phyloP scores from a whole-genome alignment of 352 stramenopile species.

The Phytophthora capsici region DNA sequence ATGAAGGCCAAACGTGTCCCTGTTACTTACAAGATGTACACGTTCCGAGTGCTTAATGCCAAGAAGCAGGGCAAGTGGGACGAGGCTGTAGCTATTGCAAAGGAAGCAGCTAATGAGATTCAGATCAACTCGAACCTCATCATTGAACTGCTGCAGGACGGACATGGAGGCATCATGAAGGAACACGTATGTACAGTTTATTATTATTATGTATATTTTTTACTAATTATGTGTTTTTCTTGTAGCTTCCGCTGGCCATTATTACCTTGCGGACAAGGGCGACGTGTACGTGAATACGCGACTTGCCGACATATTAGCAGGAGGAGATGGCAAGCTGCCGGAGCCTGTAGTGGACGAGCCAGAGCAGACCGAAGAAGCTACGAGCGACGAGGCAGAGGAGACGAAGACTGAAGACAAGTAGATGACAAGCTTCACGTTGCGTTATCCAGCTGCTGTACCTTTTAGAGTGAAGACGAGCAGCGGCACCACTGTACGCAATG shows the following conservation, averaged over 20 bases:
- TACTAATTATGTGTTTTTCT: constrained; percentile 1
- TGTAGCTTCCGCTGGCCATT: constrained; percentile 70
- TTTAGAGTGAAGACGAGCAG: constrained; percentile 32
- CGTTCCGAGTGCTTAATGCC: constrained; percentile 73
- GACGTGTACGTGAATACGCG: constrained; percentile 74
- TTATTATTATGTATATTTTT: not conserved
- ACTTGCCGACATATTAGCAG: constrained; percentile 64
- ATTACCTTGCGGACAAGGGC: constrained; percentile 84
- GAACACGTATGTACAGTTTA: constrained; percentile 45
- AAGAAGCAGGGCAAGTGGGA: constrained; percentile 68
- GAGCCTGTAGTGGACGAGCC: constrained; percentile 29
- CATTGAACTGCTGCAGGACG: constrained; percentile 66
- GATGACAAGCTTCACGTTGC: constrained; percentile 7
- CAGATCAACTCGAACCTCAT: constrained; percentile 87
- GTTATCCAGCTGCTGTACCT: not conserved
- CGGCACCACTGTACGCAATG: constrained; percentile 21
- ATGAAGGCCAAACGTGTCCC: constrained; percentile 56
- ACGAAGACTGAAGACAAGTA: constrained; percentile 34
- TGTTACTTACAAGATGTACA: constrained; percentile 75
- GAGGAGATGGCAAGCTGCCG: constrained; percentile 38
- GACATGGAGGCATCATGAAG: constrained; percentile 65
- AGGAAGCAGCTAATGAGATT: constrained; percentile 59
- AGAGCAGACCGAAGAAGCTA: constrained; percentile 19
- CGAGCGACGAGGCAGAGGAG: constrained; percentile 17
- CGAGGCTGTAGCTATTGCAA: constrained; percentile 67